Evolutionary conservation across 176 grass and related monocot species (phyloP), one percentile per base, ranked within the genome.

Genomic region (Alopecurus myosuroides): DNA sequence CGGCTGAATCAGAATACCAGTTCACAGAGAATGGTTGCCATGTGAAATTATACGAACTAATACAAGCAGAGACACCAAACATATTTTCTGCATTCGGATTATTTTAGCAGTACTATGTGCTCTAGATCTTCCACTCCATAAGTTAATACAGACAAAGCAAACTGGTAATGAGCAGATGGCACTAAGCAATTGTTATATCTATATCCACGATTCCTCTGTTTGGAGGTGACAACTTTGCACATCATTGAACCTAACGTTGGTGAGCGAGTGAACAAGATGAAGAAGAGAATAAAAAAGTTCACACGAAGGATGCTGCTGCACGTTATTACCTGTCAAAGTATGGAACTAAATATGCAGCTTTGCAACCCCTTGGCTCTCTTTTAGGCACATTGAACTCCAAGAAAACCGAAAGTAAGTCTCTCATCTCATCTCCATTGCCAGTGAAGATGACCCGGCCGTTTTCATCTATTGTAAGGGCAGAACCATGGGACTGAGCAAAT

Each of bases 281-380:
- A 19, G 18, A 22, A 49, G 61, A 35, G 9, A 9, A n/a, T n/a
- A n/a, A 51, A 84, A 52, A 49, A 36, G 66, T 29, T n/a, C 19
- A 20, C 71, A 65, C 22, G 28, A 22, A 49, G 29, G 23, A 58
- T 64, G 5, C 22, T 79, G 85, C 41, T 80, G 49, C 25, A 17
- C 18, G 26, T 28, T 15, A 51, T 20, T 89, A 96, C 97, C 97
- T 94, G 23, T 52, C 88, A 25, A 99, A 99, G 68, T 94, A 96
- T 82, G 93, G 93, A 83, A 99, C 91, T 17, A 99, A 74, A 78
- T 88, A 85, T 78, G 97, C 79, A 50, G 85, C 6, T 76, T 92
- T 99, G 74, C 85, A 87, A 83, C 87, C 82, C 56, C 30, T 60
- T 77, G 74, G 8, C 67, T 79, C 85, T 84, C 63, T 85, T 77